phyloP scores from a whole-genome alignment of 73 alveolate species.

The Paramecium caudatum region DNA sequence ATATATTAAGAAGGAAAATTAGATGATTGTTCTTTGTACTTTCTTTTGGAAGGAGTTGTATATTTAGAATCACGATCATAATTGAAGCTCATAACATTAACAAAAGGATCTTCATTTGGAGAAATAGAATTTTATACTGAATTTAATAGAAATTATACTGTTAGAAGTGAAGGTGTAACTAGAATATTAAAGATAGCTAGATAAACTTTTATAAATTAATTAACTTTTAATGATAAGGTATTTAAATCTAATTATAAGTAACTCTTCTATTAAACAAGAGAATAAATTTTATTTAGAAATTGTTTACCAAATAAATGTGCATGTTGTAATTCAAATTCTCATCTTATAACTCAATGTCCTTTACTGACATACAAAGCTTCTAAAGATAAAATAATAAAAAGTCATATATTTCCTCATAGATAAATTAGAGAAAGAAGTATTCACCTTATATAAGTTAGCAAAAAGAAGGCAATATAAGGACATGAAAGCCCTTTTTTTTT shows the following conservation, averaged over 20 bases:
- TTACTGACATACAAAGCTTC: background rate
- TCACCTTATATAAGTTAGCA: background rate
- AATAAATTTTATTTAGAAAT: background rate
- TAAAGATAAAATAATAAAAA: background rate
- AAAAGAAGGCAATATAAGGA: background rate
- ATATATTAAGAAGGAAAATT: background rate
- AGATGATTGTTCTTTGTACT: slow-evolving; percentile 38
- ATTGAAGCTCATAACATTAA: background rate
- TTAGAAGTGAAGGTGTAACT: background rate
- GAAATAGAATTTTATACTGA: slow-evolving; percentile 55
- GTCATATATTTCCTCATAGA: background rate
- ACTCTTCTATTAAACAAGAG: background rate
- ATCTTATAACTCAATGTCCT: slow-evolving; percentile 25
- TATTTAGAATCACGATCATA: background rate
- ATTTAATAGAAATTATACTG: background rate
- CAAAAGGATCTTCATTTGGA: background rate
- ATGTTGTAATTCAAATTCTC: background rate
- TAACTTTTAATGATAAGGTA: slow-evolving; percentile 41
- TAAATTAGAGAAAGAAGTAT: background rate
- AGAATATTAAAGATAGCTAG: background rate
- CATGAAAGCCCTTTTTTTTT: background rate
- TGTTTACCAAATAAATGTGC: background rate
- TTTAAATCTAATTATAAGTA: background rate
- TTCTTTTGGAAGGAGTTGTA: slow-evolving; percentile 39
- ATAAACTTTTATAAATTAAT: background rate